A percentile compares a stretch with the other conserved stretches of the same genome.
phyloP scores from a whole-genome alignment of 1,284 basidiomycete genomes.

The Rhizoctonia solani region DNA sequence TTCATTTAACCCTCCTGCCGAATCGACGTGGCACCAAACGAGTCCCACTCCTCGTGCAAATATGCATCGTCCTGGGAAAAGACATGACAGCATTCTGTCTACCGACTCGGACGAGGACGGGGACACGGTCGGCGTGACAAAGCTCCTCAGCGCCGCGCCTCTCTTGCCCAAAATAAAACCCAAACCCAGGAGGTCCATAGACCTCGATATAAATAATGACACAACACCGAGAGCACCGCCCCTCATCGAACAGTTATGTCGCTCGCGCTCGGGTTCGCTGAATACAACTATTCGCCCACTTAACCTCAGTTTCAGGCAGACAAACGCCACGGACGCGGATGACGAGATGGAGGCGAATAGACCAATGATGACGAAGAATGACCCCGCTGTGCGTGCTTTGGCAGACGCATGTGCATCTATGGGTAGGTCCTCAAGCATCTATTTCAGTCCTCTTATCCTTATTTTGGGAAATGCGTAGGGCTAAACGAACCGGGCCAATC shows the following conservation, averaged over 20 bases:
- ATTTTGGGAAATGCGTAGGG: neutral
- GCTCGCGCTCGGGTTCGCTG: neutral
- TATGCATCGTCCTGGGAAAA: neutral
- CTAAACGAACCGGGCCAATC: neutral
- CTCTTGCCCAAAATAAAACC: neutral
- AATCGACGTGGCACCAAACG: neutral
- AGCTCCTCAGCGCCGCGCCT: neutral
- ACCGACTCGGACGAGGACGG: slow-evolving; percentile 11
- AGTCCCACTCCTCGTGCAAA: neutral
- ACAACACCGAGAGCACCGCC: neutral
- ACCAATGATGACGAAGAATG: neutral
- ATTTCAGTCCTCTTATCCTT: neutral
- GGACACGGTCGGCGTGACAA: neutral
- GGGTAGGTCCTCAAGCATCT: neutral
- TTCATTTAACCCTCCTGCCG: slow-evolving; percentile 26
- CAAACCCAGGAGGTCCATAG: neutral
- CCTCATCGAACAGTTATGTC: slow-evolving; percentile 12
- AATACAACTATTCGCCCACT: slow-evolving; percentile 3
- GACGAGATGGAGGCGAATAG: slow-evolving; percentile 1
- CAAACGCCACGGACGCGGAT: neutral
- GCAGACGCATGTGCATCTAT: slow-evolving; percentile 6
- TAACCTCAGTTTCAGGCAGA: neutral
- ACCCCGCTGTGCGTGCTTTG: neutral
- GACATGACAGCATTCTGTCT: slow-evolving; percentile 24
- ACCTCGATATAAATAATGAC: neutral